A percentile compares a stretch with the other conserved stretches of the same genome.
These are phyloP conservation scores for Populus simonii DNA, from an alignment of 345 rosid species.

Conservation along the genomic window DNA sequence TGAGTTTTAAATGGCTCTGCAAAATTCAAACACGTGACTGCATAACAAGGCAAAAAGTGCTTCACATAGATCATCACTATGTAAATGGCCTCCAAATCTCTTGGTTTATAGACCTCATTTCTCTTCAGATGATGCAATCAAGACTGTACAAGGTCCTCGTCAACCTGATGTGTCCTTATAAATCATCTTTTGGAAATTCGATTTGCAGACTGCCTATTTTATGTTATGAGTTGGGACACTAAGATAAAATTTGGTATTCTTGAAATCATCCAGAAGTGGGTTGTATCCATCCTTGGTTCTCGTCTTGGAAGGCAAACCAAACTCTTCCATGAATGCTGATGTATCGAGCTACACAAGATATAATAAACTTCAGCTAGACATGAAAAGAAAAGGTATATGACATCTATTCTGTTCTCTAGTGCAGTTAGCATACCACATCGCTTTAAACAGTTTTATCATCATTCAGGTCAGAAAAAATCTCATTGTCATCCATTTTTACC, in stretches of 20 bases:
- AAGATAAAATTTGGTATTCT: constrained; percentile 81
- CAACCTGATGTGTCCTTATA: constrained; percentile 4
- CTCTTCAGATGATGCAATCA: constrained; percentile 6
- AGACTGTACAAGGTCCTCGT: neutral
- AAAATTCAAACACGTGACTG: neutral
- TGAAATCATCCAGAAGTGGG: constrained; percentile 92
- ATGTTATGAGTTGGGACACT: constrained; percentile 93
- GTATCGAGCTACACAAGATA: constrained; percentile 59
- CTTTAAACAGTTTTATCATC: too few species aligned
- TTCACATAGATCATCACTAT: neutral
- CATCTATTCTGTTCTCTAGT: neutral
- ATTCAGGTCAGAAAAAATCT: too few species aligned
- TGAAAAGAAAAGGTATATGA: too few species aligned
- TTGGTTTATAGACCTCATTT: constrained; percentile 1
- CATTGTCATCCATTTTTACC: too few species aligned
- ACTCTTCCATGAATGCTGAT: constrained; percentile 91
- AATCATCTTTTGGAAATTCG: neutral
- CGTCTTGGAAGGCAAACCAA: constrained; percentile 81
- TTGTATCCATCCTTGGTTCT: constrained; percentile 90
- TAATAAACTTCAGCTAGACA: neutral
- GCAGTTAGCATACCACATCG: too few species aligned
- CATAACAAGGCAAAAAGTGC: neutral
- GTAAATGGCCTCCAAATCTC: too few species aligned
- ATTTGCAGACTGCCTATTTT: constrained; percentile 26
- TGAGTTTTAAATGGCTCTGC: neutral